Percentiles rank a stretch among this genome's conserved stretches.
phyloP scores from a whole-genome alignment of 768 basidiomycete genomes.

The Pisolithus albus region DNA sequence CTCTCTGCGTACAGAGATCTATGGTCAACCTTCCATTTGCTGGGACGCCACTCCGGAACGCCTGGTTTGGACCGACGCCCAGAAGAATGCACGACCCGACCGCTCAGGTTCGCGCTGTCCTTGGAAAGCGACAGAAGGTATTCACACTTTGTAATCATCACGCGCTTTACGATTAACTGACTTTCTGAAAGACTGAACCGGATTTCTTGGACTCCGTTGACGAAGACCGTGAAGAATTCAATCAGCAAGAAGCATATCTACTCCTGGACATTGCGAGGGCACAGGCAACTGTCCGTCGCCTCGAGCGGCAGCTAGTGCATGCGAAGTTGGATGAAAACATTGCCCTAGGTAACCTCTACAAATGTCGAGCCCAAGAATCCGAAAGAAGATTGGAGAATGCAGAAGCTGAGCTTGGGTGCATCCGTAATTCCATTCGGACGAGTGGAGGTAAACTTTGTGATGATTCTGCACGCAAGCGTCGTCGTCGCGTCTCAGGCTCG shows the following conservation, averaged over 20 bases:
- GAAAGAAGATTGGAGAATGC: background rate
- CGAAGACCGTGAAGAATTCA: background rate
- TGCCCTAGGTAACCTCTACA: background rate
- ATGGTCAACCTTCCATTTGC: too few relatives aligned
- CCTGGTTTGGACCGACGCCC: too few relatives aligned
- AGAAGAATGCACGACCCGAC: too few relatives aligned
- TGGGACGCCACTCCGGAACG: too few relatives aligned
- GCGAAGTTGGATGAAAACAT: background rate
- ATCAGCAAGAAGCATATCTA: background rate
- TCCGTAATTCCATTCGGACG: background rate
- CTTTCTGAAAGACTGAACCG: too few relatives aligned
- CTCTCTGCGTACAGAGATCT: too few relatives aligned
- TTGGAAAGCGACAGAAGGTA: too few relatives aligned
- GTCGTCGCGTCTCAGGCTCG: background rate
- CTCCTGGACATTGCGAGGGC: background rate
- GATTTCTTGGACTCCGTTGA: slow-evolving; percentile 19
- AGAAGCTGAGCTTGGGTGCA: background rate
- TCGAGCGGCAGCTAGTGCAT: background rate
- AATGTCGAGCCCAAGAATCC: background rate
- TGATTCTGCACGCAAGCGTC: background rate
- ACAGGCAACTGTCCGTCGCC: background rate
- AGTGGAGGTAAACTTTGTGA: background rate
- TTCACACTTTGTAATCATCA: too few relatives aligned
- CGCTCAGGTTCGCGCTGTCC: too few relatives aligned
- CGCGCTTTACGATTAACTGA: too few relatives aligned